Base-by-base conservation (phyloP, 371 early-diverging fungal genomes). In the Mortierella sp. region DNA sequence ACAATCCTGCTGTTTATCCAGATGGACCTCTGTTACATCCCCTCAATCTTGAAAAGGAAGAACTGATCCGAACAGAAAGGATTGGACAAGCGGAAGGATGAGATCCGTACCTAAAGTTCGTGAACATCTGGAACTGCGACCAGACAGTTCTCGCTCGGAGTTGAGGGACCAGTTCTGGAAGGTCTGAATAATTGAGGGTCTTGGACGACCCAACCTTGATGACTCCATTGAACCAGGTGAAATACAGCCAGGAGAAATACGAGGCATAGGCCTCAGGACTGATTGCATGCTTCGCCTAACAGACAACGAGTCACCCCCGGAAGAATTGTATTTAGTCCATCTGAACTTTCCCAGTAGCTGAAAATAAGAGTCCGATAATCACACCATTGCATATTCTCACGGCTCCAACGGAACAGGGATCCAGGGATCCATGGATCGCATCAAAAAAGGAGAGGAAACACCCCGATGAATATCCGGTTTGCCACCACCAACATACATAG, bases 191-290 rank as follows among this genome's bases (percentile, higher is more conserved):
- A 27, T 61, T 67, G 54, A 80, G 62, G 8, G 78, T 70, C 63
- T 78, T 80, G 19, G 56, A 41, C n/a, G 67, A 62, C 30, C 81
- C 81, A 26, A 80, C 54, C 26, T 62, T 58, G 58, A 80, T 70
- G 21, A 78, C 31, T 5, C 48, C 10, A 23, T 68, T 78, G 73
- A 80, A 68, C 81, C 81, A 80, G 2, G 81, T 49, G 21, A 78
- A 80, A 54, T 63, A 79, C 3, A 79, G 61, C 70, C 74, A 73
- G 13, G 70, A 70, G 24, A 65, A 9, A 21, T 66, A 73, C 12
- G 74, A 73, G 12, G 80, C 80, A 50, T 64, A 64, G 0, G 63
- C 56, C 30, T 79, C 80, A 3, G 74, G 54, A 26, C 80, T 70
- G 46, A 69, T 73, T 10, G 16, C 74, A 43, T 70, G 74, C 16